A percentile compares a stretch with the other conserved stretches of the same genome.
These are phyloP conservation scores for Solanum pennellii DNA, from an alignment of 257 asterid species.

Conservation along the genomic window DNA sequence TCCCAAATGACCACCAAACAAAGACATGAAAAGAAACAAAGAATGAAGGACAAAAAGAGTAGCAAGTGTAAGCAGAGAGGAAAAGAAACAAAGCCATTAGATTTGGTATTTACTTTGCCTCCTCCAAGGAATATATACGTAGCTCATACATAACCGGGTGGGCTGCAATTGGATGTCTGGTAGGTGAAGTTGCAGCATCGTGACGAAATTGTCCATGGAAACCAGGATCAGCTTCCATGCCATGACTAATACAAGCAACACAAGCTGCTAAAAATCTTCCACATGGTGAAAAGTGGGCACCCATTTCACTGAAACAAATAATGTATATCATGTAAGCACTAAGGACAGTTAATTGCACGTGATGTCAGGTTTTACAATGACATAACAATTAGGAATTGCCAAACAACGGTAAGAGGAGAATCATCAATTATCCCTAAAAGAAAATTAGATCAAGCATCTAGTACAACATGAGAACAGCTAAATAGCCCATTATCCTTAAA, in stretches of 20 bases:
- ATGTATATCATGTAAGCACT: background rate
- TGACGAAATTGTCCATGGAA: constrained; percentile 54
- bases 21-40: background rate
- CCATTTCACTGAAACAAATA: constrained; percentile 65
- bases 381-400: constrained; percentile 1
- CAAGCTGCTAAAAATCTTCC: constrained; percentile 95
- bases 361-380: background rate
- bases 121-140: constrained; percentile 88
- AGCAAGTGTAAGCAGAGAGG: background rate
- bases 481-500: background rate
- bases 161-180: constrained; percentile 88
- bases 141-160: constrained; percentile 90
- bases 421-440: background rate
- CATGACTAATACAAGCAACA: constrained; percentile 86
- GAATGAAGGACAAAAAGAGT: background rate
- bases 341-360: background rate
- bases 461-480: background rate
- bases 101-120: constrained; percentile 57
- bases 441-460: background rate
- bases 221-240: constrained; percentile 62
- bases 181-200: constrained; percentile 86
- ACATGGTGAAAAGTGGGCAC: constrained; percentile 93
- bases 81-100: background rate
- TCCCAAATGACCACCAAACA: background rate
- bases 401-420: background rate